A percentile compares a stretch with the other conserved stretches of the same genome.
phyloP scores from a whole-genome alignment of 1,139 yeast species.

The Taphrina flavorubra region DNA sequence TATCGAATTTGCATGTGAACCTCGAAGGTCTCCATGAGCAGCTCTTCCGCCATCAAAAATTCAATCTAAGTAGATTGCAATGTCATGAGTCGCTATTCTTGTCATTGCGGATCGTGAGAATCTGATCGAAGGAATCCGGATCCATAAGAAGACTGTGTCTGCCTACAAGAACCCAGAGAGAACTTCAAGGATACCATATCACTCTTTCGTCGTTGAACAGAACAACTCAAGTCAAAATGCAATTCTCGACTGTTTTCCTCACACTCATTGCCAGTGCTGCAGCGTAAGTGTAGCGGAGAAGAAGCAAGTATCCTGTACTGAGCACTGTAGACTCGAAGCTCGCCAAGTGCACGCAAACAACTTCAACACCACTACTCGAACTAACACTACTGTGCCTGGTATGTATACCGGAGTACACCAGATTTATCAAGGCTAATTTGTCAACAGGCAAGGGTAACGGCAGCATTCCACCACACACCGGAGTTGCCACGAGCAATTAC shows the following conservation, averaged over 20 bases:
- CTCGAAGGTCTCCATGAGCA: not conserved
- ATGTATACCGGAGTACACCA: not conserved
- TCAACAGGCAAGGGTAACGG: not conserved
- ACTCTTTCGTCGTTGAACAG: not conserved
- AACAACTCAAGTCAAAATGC: not conserved
- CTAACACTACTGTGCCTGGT: not conserved
- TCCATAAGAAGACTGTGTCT: slow-evolving; percentile 2
- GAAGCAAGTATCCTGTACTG: not conserved
- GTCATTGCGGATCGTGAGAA: slow-evolving; percentile 14
- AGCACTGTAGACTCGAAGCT: not conserved
- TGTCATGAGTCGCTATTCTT: slow-evolving; percentile 13
- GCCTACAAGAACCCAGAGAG: not conserved
- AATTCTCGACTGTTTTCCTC: slow-evolving; percentile 6
- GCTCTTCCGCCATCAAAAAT: not conserved
- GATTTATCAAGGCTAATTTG: not conserved
- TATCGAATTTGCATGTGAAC: slow-evolving; percentile 6
- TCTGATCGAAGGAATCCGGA: slow-evolving; percentile 4
- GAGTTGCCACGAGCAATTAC: slow-evolving; percentile 11
- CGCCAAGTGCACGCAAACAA: not conserved
- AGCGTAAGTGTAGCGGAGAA: slow-evolving; percentile 1
- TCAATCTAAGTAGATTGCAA: slow-evolving; percentile 17
- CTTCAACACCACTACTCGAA: slow-evolving; percentile 1
- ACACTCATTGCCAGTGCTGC: slow-evolving; percentile 15
- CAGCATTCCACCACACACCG: slow-evolving; percentile 17
- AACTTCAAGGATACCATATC: not conserved